Evolutionary conservation across 306 rosid species (phyloP).

Genomic region (Arachis stenosperma): DNA sequence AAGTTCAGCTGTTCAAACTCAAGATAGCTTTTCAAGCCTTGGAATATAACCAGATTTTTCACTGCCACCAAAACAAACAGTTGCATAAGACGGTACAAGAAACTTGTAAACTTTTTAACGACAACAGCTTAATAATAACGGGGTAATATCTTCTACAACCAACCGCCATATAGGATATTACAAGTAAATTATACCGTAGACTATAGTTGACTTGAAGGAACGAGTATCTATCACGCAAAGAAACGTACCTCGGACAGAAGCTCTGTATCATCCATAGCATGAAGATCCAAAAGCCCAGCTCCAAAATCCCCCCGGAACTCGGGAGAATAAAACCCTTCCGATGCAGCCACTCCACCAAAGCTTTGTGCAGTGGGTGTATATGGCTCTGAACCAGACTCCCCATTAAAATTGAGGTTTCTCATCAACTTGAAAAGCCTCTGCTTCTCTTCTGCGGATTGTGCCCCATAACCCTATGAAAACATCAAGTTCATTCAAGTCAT

Average conservation of each 20-base stretch:
- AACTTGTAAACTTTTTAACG: slow-evolving; percentile 5
- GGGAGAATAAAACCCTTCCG: slow-evolving; percentile 78
- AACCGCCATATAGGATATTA: neutral
- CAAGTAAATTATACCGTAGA: neutral
- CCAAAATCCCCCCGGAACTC: slow-evolving; percentile 96
- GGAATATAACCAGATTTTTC: neutral
- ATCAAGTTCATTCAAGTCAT: slow-evolving; percentile 41
- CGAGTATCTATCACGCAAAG: slow-evolving; percentile 2
- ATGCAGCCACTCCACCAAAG: slow-evolving; percentile 57
- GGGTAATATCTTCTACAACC: slow-evolving; percentile 18
- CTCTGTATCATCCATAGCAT: slow-evolving; percentile 98
- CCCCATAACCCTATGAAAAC: slow-evolving; percentile 78
- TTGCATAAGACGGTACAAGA: slow-evolving; percentile 15
- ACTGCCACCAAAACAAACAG: slow-evolving; percentile 10
- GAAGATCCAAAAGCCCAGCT: slow-evolving; percentile 97
- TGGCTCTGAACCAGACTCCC: slow-evolving; percentile 88
- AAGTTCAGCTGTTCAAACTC: slow-evolving; percentile 15
- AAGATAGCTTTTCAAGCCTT: neutral
- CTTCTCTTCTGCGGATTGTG: slow-evolving; percentile 95
- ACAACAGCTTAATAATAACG: neutral
- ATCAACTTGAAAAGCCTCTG: slow-evolving; percentile 88
- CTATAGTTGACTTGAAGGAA: slow-evolving; percentile 13
- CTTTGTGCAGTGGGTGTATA: slow-evolving; percentile 70
- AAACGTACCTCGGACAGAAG: slow-evolving; percentile 82
- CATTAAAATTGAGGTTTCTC: slow-evolving; percentile 93